Conservation (phyloP, 108 stramenopile genomes). For the Halocafeteria seosinensis region DNA sequence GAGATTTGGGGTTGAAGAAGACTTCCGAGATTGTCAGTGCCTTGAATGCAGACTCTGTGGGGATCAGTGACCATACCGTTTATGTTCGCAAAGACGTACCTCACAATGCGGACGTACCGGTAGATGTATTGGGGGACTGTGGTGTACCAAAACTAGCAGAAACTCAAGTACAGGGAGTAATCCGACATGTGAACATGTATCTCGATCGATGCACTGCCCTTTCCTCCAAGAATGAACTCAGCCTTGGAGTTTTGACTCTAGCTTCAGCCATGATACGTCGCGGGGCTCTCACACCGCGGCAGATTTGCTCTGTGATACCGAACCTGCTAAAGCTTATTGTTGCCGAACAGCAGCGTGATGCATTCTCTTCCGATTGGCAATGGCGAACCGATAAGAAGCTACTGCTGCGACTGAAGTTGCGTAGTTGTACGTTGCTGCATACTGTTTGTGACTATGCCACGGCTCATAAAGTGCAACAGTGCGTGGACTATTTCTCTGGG, state of each 20-base stretch:
- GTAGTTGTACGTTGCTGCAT: neutral
- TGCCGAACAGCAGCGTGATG: neutral
- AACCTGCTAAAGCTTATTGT: neutral
- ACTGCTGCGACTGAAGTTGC: neutral
- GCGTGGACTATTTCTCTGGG: too few relatives aligned
- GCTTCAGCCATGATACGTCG: neutral
- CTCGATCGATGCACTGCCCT: neutral
- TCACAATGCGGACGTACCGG: too few relatives aligned
- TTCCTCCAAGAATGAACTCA: neutral
- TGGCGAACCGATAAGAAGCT: neutral
- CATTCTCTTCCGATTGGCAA: neutral
- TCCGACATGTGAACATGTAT: neutral
- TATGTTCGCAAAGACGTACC: too few relatives aligned
- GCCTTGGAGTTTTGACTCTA: neutral
- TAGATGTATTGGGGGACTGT: neutral
- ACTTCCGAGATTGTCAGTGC: too few relatives aligned
- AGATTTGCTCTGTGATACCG: neutral
- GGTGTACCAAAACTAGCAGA: neutral
- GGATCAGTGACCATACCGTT: too few relatives aligned
- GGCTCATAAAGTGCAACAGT: too few relatives aligned
- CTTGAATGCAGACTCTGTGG: too few relatives aligned
- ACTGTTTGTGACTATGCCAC: too few relatives aligned
- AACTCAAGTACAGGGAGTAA: neutral
- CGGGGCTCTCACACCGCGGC: neutral
- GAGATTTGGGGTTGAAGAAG: too few relatives aligned